These are phyloP conservation scores for Emericellopsis cladophorae DNA, from an alignment of 2,329 filamentous ascomycete species.

Conservation along the genomic window DNA sequence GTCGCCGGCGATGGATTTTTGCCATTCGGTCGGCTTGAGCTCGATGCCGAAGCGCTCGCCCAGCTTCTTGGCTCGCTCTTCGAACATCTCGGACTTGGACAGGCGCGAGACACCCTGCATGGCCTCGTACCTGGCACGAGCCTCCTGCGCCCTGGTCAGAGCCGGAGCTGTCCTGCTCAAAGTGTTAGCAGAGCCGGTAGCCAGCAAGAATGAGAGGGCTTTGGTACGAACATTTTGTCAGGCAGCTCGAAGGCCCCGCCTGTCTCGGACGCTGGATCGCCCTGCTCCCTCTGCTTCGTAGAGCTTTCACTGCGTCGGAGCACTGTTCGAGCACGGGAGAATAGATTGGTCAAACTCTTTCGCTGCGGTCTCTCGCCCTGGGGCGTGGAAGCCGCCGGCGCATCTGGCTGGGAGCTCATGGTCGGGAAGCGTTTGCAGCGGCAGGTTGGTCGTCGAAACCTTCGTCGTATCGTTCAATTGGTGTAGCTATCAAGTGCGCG, in stretches of 20 bases:
- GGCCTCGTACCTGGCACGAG: conserved; percentile 13
- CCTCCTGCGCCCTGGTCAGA: conserved; percentile 4
- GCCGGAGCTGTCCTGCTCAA: neutral
- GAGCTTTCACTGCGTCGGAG: conserved; percentile 29
- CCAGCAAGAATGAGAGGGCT: neutral
- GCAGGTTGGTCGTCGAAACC: no score
- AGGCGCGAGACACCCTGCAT: conserved; percentile 24
- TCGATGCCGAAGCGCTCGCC: conserved; percentile 43
- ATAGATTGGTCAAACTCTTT: conserved; percentile 32
- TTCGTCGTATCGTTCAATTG: no score
- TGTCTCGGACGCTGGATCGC: neutral
- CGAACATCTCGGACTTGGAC: conserved; percentile 36
- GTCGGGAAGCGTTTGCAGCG: no score
- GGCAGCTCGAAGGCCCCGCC: neutral
- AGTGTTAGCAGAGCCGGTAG: neutral
- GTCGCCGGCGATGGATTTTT: conserved; percentile 28
- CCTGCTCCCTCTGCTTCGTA: conserved; percentile 11
- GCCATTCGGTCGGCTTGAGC: conserved; percentile 40
- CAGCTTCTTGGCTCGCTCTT: conserved; percentile 43
- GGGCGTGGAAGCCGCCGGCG: neutral
- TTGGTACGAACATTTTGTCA: neutral
- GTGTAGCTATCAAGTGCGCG: no score
- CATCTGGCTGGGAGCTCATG: no score
- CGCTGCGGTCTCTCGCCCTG: conserved; percentile 25
- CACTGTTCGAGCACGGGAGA: conserved; percentile 36